Percentiles rank a stretch among this genome's conserved stretches.
Evolutionary conservation across 208 protist species (phyloP).

Genomic region (Lotmaria passim): DNA sequence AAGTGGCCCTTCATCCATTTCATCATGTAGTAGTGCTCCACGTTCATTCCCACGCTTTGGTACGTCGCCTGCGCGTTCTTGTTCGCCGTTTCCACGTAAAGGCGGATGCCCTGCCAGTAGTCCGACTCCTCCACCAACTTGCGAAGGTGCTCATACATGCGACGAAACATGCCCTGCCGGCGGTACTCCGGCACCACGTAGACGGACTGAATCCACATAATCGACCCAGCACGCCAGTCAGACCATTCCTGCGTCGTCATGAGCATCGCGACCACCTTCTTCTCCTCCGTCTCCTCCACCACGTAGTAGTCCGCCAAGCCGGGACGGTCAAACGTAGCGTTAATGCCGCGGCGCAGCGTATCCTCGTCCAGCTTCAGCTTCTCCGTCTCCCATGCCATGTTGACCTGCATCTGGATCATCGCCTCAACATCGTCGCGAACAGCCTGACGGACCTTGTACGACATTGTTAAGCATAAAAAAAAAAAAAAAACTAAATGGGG

Average conservation of each 20-base stretch:
- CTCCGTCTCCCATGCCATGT: slow-evolving; percentile 72
- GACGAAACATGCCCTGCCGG: slow-evolving; percentile 46
- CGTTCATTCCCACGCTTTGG: slow-evolving; percentile 54
- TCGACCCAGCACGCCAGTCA: slow-evolving; percentile 61
- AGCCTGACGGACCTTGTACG: slow-evolving; percentile 28
- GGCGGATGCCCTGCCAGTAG: slow-evolving; percentile 55
- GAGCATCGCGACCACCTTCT: slow-evolving; percentile 54
- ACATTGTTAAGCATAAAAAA: slow-evolving; percentile 13
- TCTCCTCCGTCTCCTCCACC: slow-evolving; percentile 39
- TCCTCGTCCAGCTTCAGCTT: slow-evolving; percentile 42
- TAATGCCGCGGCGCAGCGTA: slow-evolving; percentile 52
- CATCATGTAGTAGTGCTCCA: slow-evolving; percentile 80
- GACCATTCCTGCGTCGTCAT: slow-evolving; percentile 81
- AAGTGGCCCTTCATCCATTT: slow-evolving; percentile 68
- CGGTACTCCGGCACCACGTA: slow-evolving; percentile 52
- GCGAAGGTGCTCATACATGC: slow-evolving; percentile 53
- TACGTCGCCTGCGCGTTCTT: slow-evolving; percentile 47
- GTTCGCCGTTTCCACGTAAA: slow-evolving; percentile 69
- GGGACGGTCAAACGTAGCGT: slow-evolving; percentile 38
- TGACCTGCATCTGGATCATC: slow-evolving; percentile 57
- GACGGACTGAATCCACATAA: slow-evolving; percentile 77
- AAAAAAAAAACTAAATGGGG: no score
- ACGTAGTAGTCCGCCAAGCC: slow-evolving; percentile 57
- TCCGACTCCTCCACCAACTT: slow-evolving; percentile 48
- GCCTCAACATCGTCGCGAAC: slow-evolving; percentile 43